Conservation (phyloP, 2,329 filamentous ascomycete species). For the Paraphoma chrysanthemicola region DNA sequence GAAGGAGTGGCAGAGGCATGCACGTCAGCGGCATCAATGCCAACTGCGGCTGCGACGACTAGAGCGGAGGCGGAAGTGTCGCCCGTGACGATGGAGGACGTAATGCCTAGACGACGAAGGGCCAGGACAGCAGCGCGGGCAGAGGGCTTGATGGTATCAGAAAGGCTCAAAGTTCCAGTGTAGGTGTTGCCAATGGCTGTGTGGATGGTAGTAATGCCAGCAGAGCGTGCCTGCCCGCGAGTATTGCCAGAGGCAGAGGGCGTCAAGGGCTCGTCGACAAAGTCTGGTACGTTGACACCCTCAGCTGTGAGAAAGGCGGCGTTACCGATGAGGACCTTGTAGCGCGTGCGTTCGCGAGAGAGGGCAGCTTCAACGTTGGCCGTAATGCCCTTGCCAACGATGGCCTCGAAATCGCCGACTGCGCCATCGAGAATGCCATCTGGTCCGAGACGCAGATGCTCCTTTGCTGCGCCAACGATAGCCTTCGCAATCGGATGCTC, state of each 20-base stretch:
- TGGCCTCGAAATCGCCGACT: conserved; percentile 82
- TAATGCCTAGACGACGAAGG: conserved; percentile 83
- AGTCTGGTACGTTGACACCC: conserved; percentile 67
- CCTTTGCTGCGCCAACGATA: conserved; percentile 76
- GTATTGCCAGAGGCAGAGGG: conserved; percentile 34
- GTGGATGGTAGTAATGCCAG: conserved; percentile 89
- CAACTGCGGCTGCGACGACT: conserved; percentile 81
- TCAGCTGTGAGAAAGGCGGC: conserved; percentile 76
- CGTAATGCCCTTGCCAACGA: conserved; percentile 83
- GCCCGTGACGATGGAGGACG: conserved; percentile 90
- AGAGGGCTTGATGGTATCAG: conserved; percentile 89
- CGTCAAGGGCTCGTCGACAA: conserved; percentile 60
- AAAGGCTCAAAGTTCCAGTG: conserved; percentile 81
- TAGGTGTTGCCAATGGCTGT: conserved; percentile 85
- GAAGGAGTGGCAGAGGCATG: conserved; percentile 88
- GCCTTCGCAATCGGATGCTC: conserved; percentile 97
- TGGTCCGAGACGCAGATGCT: conserved; percentile 72
- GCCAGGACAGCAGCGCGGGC: conserved; percentile 82
- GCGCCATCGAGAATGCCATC: conserved; percentile 82
- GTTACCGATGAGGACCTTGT: conserved; percentile 85
- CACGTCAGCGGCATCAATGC: conserved; percentile 77
- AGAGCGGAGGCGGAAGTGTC: conserved; percentile 86
- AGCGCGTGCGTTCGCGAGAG: conserved; percentile 71
- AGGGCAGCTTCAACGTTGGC: conserved; percentile 80
- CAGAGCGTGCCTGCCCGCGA: conserved; percentile 48